Evolutionary conservation across 306 rosid genomes (phyloP).

Genomic region (Glycine soja): DNA sequence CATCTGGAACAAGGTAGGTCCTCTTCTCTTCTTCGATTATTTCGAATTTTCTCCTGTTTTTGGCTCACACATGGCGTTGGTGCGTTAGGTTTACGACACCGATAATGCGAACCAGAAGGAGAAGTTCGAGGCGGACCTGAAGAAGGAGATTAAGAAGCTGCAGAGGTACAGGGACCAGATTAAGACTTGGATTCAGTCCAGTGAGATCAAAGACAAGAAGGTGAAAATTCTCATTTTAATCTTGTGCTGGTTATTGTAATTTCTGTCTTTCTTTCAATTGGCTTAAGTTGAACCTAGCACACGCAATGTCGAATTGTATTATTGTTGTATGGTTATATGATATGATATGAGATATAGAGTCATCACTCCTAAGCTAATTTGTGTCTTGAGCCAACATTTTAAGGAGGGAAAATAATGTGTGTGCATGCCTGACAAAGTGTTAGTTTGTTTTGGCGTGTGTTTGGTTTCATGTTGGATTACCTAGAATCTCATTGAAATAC

Average conservation of each 20-base stretch:
- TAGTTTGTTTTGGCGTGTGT: background rate
- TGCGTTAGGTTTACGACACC: constrained; percentile 74
- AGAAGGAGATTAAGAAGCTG: constrained; percentile 91
- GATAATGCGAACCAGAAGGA: constrained; percentile 94
- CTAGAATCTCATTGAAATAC: background rate
- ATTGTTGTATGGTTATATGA: background rate
- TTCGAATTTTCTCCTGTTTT: constrained; percentile 8
- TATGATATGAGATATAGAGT: background rate
- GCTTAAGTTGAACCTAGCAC: background rate
- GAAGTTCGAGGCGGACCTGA: constrained; percentile 90
- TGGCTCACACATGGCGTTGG: background rate
- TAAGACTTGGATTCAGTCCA: constrained; percentile 92
- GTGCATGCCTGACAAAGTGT: background rate
- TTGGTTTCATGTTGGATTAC: background rate
- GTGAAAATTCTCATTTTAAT: constrained; percentile 49
- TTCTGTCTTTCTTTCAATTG: background rate
- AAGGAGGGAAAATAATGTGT: background rate
- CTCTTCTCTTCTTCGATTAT: background rate
- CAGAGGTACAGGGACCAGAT: constrained; percentile 91
- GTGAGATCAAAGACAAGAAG: constrained; percentile 93
- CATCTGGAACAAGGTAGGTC: constrained; percentile 83
- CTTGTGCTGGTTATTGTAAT: background rate
- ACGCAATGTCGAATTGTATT: background rate
- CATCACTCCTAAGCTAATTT: background rate
- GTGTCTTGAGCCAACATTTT: background rate